Evolutionary conservation across 345 rosid species (phyloP).

Genomic region (Balakata baccata): DNA sequence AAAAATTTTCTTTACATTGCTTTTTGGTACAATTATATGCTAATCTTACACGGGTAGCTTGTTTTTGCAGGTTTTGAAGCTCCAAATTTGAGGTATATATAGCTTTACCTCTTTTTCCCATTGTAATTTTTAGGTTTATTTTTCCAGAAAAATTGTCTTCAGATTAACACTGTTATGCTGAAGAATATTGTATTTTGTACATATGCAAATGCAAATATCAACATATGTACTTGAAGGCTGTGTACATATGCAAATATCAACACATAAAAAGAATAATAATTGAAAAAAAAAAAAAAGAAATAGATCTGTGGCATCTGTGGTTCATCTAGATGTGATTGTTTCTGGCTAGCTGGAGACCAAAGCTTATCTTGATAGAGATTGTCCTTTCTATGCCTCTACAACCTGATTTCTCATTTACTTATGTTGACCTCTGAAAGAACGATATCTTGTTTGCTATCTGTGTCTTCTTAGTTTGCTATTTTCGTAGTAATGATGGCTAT

Average conservation of each 20-base stretch:
- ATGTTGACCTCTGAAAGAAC: neutral
- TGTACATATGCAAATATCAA: too few relatives aligned
- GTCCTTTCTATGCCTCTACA: neutral
- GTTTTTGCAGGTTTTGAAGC: conserved; percentile 71
- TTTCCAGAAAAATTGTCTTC: neutral
- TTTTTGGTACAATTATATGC: neutral
- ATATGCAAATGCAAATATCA: too few relatives aligned
- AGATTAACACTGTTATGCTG: too few relatives aligned
- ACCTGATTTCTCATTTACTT: neutral
- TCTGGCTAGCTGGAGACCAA: too few relatives aligned
- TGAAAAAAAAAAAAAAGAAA: too few relatives aligned
- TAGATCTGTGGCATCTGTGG: neutral
- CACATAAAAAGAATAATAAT: too few relatives aligned
- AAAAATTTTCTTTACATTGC: neutral
- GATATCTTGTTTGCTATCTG: neutral
- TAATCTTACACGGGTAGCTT: conserved; percentile 16
- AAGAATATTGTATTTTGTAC: too few relatives aligned
- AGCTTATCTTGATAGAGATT: neutral
- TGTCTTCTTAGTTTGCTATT: neutral
- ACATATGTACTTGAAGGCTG: too few relatives aligned
- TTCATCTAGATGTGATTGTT: neutral
- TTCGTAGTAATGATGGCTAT: neutral
- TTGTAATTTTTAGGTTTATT: neutral
- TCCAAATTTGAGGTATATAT: conserved; percentile 72
- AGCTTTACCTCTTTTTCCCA: neutral